phyloP scores from a whole-genome alignment of 768 basidiomycete species.

The Sporobolomyces roseus region DNA sequence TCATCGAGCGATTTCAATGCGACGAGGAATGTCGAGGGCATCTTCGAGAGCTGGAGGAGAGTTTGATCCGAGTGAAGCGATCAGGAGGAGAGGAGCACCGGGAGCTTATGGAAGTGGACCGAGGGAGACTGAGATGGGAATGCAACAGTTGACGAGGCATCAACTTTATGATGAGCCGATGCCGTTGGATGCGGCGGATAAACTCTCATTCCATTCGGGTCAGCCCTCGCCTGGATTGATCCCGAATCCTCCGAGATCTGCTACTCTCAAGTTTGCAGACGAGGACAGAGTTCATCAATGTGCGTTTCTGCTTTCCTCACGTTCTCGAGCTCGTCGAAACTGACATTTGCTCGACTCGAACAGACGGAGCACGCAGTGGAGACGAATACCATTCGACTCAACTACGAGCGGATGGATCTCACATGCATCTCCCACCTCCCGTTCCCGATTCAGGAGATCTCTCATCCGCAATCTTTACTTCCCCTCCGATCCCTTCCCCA shows the following conservation, averaged over 20 bases:
- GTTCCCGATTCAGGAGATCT: slow-evolving; percentile 23
- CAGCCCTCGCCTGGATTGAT: slow-evolving; percentile 4
- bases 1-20: slow-evolving; percentile 53
- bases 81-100: slow-evolving; percentile 23
- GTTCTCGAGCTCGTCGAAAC: background rate
- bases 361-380: background rate
- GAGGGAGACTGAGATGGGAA: slow-evolving; percentile 40
- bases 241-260: slow-evolving; percentile 4
- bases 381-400: slow-evolving; percentile 23
- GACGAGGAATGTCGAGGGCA: slow-evolving; percentile 35
- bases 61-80: slow-evolving; percentile 42
- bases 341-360: background rate
- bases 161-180: slow-evolving; percentile 87
- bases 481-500: background rate
- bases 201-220: slow-evolving; percentile 46
- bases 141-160: slow-evolving; percentile 62
- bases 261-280: slow-evolving; percentile 21
- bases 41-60: slow-evolving; percentile 39
- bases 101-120: slow-evolving; percentile 19
- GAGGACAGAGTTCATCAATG: slow-evolving; percentile 27
- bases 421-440: slow-evolving; percentile 19
- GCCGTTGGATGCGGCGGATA: slow-evolving; percentile 52
- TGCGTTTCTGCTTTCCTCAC: background rate
- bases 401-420: slow-evolving; percentile 8
- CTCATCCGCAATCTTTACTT: background rate